A percentile compares a stretch with the other conserved stretches of the same genome.
Conservation (phyloP, 805 yeast genomes). For the Kregervanrija delftensis region DNA sequence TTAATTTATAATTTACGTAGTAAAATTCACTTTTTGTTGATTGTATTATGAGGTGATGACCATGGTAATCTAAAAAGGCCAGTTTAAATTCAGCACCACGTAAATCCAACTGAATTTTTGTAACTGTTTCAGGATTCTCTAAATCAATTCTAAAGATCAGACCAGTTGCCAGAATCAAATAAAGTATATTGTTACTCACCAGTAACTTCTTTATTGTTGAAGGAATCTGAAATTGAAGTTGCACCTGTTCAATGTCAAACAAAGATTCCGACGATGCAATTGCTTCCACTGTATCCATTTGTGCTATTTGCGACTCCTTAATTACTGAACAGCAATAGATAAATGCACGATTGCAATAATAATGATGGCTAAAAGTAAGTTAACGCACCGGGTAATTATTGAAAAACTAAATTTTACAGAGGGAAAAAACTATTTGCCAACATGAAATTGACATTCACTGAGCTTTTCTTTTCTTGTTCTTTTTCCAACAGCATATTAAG, state of each 20-base stretch:
- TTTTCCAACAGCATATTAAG: neutral
- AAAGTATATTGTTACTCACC: constrained; percentile 49
- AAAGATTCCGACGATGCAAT: constrained; percentile 4
- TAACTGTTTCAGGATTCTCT: constrained; percentile 56
- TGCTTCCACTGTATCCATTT: constrained; percentile 16
- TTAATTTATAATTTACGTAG: constrained; percentile 37
- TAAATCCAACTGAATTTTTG: constrained; percentile 28
- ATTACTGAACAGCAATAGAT: too few species aligned
- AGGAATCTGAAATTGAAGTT: constrained; percentile 26
- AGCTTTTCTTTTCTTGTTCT: neutral
- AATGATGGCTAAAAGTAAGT: too few species aligned
- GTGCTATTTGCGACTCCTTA: neutral
- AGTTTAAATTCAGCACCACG: constrained; percentile 20
- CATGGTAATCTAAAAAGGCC: constrained; percentile 44
- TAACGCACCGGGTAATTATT: too few species aligned
- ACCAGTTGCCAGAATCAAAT: constrained; percentile 46
- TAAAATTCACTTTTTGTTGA: constrained; percentile 40
- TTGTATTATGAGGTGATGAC: constrained; percentile 44
- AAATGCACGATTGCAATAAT: too few species aligned
- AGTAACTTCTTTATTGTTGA: constrained; percentile 39
- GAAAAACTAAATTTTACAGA: too few species aligned
- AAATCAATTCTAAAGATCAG: constrained; percentile 58
- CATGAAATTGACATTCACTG: neutral
- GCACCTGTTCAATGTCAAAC: constrained; percentile 27
- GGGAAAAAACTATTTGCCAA: too few species aligned